Percentiles rank a stretch among this genome's conserved stretches.
Conservation (phyloP, 2,329 filamentous ascomycete genomes). For the Hymenoscyphus albidus region DNA sequence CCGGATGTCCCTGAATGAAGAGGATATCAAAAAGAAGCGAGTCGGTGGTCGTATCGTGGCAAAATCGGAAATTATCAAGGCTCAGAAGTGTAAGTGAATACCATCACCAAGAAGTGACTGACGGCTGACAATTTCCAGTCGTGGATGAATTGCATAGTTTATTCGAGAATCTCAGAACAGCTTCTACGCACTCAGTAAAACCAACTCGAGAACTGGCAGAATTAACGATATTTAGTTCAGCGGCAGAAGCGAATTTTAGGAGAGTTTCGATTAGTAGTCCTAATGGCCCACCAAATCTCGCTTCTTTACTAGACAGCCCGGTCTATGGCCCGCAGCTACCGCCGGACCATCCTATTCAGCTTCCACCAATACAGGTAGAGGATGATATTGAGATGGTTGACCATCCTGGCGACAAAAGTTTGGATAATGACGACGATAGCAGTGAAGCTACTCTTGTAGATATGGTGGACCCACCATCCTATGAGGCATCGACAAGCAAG, state of each 20-base stretch:
- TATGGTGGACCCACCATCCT: constrained; percentile 22
- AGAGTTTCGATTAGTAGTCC: constrained; percentile 43
- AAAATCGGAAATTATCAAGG: constrained; percentile 52
- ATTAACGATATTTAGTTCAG: constrained; percentile 65
- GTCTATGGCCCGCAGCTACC: constrained; percentile 27
- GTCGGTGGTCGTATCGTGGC: constrained; percentile 71
- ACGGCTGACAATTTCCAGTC: constrained; percentile 47
- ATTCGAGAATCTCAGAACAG: constrained; percentile 67
- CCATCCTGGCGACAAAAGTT: constrained; percentile 24
- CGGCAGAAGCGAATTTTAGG: constrained; percentile 49
- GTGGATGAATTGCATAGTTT: constrained; percentile 67
- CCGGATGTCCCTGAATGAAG: constrained; percentile 63
- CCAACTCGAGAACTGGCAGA: constrained; percentile 77
- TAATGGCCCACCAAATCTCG: constrained; percentile 28
- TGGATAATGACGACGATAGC: constrained; percentile 30
- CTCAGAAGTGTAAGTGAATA: constrained; percentile 66
- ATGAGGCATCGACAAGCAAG: constrained; percentile 13
- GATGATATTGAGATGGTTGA: constrained; percentile 36
- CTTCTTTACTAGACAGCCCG: constrained; percentile 25
- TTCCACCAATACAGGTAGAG: constrained; percentile 17
- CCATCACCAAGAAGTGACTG: constrained; percentile 15
- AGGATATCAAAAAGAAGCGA: constrained; percentile 60
- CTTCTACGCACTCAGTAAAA: constrained; percentile 57
- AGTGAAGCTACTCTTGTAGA: constrained; percentile 41
- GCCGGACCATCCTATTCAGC: constrained; percentile 9